Conservation (phyloP, 805 yeast genomes). For the Monosporozyma solicola region DNA sequence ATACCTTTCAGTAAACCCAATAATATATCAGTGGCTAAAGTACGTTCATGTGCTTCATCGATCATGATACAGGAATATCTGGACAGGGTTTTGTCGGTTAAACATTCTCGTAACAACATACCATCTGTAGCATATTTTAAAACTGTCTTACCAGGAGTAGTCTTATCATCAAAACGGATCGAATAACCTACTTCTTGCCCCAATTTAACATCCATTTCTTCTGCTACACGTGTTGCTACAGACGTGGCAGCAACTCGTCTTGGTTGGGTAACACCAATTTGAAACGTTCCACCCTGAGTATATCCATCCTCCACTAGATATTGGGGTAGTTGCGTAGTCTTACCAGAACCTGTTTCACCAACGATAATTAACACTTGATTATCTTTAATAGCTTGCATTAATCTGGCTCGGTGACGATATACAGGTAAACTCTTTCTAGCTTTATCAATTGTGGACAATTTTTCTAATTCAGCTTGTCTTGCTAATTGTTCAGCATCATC, state of each 20-base stretch:
- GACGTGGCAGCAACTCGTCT: slow-evolving; percentile 91
- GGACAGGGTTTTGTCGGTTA: slow-evolving; percentile 61
- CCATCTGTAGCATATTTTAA: slow-evolving; percentile 95
- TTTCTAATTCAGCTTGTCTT: slow-evolving; percentile 14
- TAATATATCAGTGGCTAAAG: slow-evolving; percentile 79
- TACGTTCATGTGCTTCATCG: slow-evolving; percentile 96
- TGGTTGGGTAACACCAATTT: slow-evolving; percentile 86
- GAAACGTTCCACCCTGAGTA: slow-evolving; percentile 44
- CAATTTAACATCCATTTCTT: slow-evolving; percentile 71
- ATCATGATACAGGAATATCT: slow-evolving; percentile 78
- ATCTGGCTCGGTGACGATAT: slow-evolving; percentile 47
- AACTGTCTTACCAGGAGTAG: slow-evolving; percentile 48
- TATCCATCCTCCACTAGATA: slow-evolving; percentile 78
- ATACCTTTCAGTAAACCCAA: slow-evolving; percentile 73
- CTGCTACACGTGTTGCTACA: slow-evolving; percentile 86
- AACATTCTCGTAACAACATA: slow-evolving; percentile 78
- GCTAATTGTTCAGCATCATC: slow-evolving; percentile 14
- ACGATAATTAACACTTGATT: slow-evolving; percentile 68
- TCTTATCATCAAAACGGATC: slow-evolving; percentile 76
- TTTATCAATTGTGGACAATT: slow-evolving; percentile 33
- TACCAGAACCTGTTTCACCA: slow-evolving; percentile 91
- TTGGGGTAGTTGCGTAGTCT: slow-evolving; percentile 90
- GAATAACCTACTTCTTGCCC: slow-evolving; percentile 87
- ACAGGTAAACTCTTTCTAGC: slow-evolving; percentile 69
- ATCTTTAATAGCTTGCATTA: slow-evolving; percentile 49